Evolutionary conservation across 31 red algal genomes (phyloP).

Genomic region (Porphyra umbilicalis): DNA sequence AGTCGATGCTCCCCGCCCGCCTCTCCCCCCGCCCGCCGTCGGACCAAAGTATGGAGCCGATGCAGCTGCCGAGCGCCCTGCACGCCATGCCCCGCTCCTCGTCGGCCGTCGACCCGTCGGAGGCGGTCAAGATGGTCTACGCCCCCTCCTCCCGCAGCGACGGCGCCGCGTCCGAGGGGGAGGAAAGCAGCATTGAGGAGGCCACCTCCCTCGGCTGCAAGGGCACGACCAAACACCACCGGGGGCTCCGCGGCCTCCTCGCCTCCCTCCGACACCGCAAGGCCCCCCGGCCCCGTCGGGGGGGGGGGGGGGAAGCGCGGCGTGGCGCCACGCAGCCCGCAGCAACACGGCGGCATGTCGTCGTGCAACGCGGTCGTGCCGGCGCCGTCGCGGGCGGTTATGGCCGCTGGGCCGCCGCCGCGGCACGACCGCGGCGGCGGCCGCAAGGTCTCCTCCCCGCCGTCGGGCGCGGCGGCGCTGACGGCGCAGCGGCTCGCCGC

Average conservation of each 20-base stretch:
- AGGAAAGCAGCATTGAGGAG: too few species aligned
- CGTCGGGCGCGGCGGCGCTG: not conserved
- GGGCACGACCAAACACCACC: not conserved
- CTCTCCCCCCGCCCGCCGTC: not conserved
- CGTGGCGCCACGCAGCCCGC: too few species aligned
- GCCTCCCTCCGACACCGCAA: not conserved
- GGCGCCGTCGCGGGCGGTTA: not conserved
- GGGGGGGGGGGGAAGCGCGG: not conserved
- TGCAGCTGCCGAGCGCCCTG: not conserved
- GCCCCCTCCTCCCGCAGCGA: too few species aligned
- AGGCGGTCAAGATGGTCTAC: too few species aligned
- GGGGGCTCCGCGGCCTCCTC: not conserved
- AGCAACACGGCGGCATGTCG: not conserved
- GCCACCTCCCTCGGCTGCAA: too few species aligned
- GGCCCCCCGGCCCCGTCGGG: not conserved
- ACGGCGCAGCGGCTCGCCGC: not conserved
- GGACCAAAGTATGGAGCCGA: not conserved
- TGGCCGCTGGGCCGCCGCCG: not conserved
- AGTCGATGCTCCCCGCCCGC: not conserved
- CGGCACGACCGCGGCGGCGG: not conserved
- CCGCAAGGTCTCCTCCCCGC: not conserved
- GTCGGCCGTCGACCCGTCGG: too few species aligned
- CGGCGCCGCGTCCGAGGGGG: too few species aligned
- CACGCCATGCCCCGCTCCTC: too few species aligned
- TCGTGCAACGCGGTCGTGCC: not conserved